Evolutionary conservation across 371 early-diverging fungal species (phyloP).

Genomic region (Mucor irregularis): DNA sequence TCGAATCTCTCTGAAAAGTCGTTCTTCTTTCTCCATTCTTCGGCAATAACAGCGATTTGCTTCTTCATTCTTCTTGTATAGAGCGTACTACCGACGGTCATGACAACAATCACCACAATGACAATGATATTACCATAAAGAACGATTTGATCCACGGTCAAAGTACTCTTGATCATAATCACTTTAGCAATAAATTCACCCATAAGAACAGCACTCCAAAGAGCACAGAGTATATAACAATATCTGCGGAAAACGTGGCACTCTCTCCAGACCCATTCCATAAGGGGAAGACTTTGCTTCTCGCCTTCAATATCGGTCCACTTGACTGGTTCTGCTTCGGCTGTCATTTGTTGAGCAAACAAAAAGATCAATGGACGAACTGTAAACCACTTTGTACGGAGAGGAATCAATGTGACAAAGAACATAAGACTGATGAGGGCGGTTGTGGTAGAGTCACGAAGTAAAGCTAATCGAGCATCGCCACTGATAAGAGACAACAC

Average conservation of each 20-base stretch:
- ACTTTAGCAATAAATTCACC: constrained; percentile 39
- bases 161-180: constrained; percentile 34
- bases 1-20: constrained; percentile 6
- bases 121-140: constrained; percentile 35
- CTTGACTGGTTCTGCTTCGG: constrained; percentile 1
- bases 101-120: constrained; percentile 10
- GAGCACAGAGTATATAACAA: constrained; percentile 20
- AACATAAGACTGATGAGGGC: constrained; percentile 44
- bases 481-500: constrained; percentile 39
- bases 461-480: constrained; percentile 43
- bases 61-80: constrained; percentile 1
- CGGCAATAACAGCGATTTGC: neutral
- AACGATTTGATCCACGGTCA: constrained; percentile 37
- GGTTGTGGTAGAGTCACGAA: constrained; percentile 48
- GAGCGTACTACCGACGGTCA: constrained; percentile 1
- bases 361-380: constrained; percentile 35
- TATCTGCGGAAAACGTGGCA: neutral
- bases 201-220: constrained; percentile 38
- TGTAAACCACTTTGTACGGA: constrained; percentile 33
- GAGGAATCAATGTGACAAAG: constrained; percentile 43
- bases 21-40: constrained; percentile 9
- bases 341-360: constrained; percentile 33
- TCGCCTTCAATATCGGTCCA: constrained; percentile 31
- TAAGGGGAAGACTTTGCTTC: constrained; percentile 4
- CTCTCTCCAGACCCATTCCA: constrained; percentile 31